Evolutionary conservation across 495 filamentous ascomycete species (phyloP), one percentile per base, ranked within the genome.

Genomic region (Gamarada debralockiae): DNA sequence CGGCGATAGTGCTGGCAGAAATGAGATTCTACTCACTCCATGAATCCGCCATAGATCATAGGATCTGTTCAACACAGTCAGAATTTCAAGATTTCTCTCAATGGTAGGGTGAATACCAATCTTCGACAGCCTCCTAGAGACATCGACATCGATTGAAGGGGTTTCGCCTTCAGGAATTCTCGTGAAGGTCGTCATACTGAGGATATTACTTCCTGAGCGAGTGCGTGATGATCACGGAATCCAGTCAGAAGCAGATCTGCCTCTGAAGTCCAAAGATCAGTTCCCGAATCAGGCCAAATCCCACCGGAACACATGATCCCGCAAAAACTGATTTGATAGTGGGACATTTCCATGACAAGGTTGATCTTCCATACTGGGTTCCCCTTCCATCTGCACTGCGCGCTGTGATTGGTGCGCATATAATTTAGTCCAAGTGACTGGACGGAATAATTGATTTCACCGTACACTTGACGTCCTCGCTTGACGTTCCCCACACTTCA

Each of bases 31-130:
- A 68, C 71, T 62, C 70, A 87, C 85, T 89, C 86, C 48, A 81
- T 85, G 62, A 90, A 90, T 9, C 85, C 84, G 38, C 83, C 82
- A 74, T 89, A 89, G 59, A 83, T 86, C 58, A 85, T 87, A 13
- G 55, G 52, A 56, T 61, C 54, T 60, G 21, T 40, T 18, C 7
- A 22, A 53, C 41, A 1, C 34, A 10, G 27, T 48, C 14, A 48
- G 44, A 13, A n/a, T 47, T n/a, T 34, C 27, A 34, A 17, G 41
- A 50, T 3, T 12, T 23, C 21, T 15, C 22, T 9, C 3, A 37
- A 36, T 29, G 20, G 13, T 6, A 15, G 20, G 2, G 25, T 10
- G 14, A 14, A 78, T 75, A 63, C 86, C 81, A 59, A 90, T 88
- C 62, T 82, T 82, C 23, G 82, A 82, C 53, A 89, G 68, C 49